phyloP scores from a whole-genome alignment of 225 moss, liverwort and hornwort species.

The Rhytidiadelphus loreus region DNA sequence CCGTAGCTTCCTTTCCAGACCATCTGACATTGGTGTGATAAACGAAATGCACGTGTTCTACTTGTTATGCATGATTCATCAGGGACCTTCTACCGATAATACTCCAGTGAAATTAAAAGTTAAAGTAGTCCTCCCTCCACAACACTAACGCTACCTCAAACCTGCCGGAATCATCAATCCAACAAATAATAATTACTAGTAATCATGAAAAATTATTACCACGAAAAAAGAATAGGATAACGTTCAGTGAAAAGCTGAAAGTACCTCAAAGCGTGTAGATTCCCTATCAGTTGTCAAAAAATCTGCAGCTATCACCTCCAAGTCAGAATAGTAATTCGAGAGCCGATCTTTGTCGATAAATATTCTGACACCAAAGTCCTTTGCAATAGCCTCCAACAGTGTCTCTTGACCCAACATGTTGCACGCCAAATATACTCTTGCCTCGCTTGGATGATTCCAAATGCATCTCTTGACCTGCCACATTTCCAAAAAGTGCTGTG shows the following conservation, averaged over 20 bases:
- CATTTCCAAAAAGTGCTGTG: background rate
- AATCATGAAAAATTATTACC: background rate
- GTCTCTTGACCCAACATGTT: conserved; percentile 68
- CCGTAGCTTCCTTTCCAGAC: background rate
- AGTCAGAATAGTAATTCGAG: conserved; percentile 48
- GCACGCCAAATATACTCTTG: conserved; percentile 52
- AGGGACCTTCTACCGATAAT: background rate
- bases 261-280: conserved; percentile 72
- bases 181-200: background rate
- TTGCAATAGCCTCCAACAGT: conserved; percentile 32
- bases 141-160: background rate
- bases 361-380: conserved; percentile 38
- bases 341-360: conserved; percentile 45
- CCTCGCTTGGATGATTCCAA: conserved; percentile 47
- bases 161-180: background rate
- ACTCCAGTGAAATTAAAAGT: background rate
- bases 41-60: background rate
- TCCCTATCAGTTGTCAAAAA: conserved; percentile 40
- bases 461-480: conserved; percentile 58
- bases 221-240: background rate
- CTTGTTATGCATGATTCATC: background rate
- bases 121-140: background rate
- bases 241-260: background rate
- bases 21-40: background rate
- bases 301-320: conserved; percentile 50